Evolutionary conservation across 2,329 filamentous ascomycete genomes (phyloP), one percentile per base, ranked within the genome.

Genomic region (Pyricularia pennisetigena): DNA sequence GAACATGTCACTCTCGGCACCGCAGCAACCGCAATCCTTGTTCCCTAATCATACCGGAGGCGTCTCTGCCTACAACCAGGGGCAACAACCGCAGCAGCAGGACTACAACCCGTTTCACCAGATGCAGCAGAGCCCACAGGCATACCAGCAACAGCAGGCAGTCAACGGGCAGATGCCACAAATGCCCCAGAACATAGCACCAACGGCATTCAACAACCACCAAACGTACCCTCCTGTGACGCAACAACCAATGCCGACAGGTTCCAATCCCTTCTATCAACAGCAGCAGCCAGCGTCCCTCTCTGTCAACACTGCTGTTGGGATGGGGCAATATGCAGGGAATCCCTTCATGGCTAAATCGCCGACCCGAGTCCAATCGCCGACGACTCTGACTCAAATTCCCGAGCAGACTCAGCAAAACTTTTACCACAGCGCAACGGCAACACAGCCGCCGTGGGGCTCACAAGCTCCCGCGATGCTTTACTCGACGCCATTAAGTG

Each of bases 11-110:
- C 80, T 97, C 2, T 87, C 86, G 28, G 77, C 74, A 23, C 75
- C 78, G 9, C 59, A 24, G 26, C 86, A 87, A 72, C 59, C 59
- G 26, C 86, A 87, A 72, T 84, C 87, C 12, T 79, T 92, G 59
- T 92, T 92, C 74, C 89, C 90, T 0, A 86, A 92, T 74, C 87
- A 88, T 66, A 92, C 90, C 3, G 89, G 90, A 67, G 88, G 86
- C 12, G 69, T 82, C 73, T 73, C 78, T 69, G 78, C 75, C 72
- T 76, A 73, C 61, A 72, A 74, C 62, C 73, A 73, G 10, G 71
- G 79, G 54, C 79, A 79, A 61, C 80, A 81, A 69, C 79, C 81
- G 67, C 81, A 82, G 67, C 82, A 83, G 69, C 64, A 68, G 59
- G 59, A 66, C 9, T 62, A 62, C 65, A 69, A 61, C 2, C 49